Evolutionary conservation across 306 rosid genomes (phyloP).

Genomic region (Gleditsia sinensis): DNA sequence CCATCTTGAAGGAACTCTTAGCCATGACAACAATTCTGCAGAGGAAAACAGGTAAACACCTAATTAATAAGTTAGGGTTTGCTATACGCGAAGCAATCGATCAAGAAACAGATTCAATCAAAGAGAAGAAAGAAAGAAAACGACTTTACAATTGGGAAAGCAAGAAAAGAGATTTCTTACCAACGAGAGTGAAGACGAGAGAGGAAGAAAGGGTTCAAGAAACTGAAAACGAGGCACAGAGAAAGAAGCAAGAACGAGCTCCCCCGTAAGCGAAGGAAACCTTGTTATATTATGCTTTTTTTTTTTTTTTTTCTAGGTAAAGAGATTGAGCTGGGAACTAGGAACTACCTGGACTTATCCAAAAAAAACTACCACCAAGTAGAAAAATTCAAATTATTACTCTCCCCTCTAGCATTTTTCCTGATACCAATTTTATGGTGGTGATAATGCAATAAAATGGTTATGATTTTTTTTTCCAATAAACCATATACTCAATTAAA

Average conservation of each 20-base stretch:
- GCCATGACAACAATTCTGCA: slow-evolving; percentile 46
- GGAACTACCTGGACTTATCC: too few relatives aligned
- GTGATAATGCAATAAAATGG: too few relatives aligned
- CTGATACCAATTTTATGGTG: too few relatives aligned
- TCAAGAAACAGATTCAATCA: background rate
- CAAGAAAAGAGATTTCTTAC: background rate
- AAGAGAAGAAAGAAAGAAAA: background rate
- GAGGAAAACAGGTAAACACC: background rate
- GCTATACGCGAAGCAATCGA: background rate
- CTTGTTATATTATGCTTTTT: background rate
- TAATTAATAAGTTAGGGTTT: slow-evolving; percentile 38
- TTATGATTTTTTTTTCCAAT: too few relatives aligned
- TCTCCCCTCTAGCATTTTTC: too few relatives aligned
- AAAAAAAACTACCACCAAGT: too few relatives aligned
- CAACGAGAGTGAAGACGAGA: background rate
- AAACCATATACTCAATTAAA: background rate
- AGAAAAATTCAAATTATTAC: too few relatives aligned
- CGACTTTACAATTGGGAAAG: background rate
- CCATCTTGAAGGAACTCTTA: slow-evolving; percentile 55
- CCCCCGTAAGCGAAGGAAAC: background rate
- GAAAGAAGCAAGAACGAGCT: background rate
- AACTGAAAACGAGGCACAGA: background rate
- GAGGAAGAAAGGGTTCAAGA: background rate
- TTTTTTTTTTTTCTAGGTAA: too few relatives aligned
- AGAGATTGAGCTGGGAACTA: too few relatives aligned